Base-by-base conservation (phyloP, 2,329 filamentous ascomycete genomes). In the Monosporascus sp. region DNA sequence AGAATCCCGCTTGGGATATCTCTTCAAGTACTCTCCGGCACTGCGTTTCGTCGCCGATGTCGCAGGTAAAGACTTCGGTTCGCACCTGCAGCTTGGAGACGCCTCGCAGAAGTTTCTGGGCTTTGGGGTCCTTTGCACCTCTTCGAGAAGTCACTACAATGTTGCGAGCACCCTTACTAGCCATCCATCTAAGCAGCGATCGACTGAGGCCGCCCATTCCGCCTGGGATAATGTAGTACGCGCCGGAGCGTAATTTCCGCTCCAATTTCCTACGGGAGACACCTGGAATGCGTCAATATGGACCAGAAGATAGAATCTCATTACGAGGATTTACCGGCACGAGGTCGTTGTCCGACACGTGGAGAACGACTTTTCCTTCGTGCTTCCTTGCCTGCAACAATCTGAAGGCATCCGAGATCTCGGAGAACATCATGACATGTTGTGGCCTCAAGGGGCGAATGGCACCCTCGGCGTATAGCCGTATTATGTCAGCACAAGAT, bases 171-270 rank as follows among this genome's bases (percentile, higher is more conserved):
- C 70, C 70, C 5, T 59, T 62, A 5, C 60, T 55, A 8, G 63
- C 64, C 57, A 71, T 61, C 67, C 66, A 70, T 9, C 52, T 55
- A n/a, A 65, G 54, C 46, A 70, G 58, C 3, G 56, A 58, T 17
- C 62, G 60, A 31, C 67, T 67, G 31, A 71, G 57, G 47, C 68
- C 68, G 27, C 67, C 67, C 8, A 65, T 59, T 34, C 66, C 69
- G 50, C 69, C 22, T 24, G 63, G 62, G 31, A 71, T 57, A 39
- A 71, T 56, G 37, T 24, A 70, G 17, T 68, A 64, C 24, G 60
- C 63, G 45, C 64, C 56, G 18, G 61, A 55, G 18, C 46, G 57
- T 34, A 66, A 55, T 58, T 60, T 1, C 38, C 64, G 49, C 51
- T 65, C 56, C 22, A 55, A 53, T 54, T 60, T n/a, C 58, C 60